Evolutionary conservation across 208 protist species (phyloP).

Genomic region (Tritrichomonas foetus): DNA sequence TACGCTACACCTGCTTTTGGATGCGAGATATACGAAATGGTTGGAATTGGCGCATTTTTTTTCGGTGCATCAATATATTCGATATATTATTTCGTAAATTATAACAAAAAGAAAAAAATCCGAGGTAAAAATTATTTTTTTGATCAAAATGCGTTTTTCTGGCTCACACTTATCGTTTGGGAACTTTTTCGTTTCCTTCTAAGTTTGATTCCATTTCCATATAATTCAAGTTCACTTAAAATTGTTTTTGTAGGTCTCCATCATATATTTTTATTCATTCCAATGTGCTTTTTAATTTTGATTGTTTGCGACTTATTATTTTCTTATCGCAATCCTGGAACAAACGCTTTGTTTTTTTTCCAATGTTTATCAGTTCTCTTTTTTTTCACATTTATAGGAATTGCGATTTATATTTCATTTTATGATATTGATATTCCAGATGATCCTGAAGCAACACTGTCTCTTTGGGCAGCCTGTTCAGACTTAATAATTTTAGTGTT

Average conservation of each 20-base stretch:
- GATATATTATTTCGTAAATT: background rate
- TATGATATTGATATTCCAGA: no score
- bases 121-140: background rate
- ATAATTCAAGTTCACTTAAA: no score
- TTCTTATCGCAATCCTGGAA: background rate
- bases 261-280: background rate
- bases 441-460: background rate
- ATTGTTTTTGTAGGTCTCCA: background rate
- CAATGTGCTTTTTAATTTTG: background rate
- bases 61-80: background rate
- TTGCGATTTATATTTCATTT: background rate
- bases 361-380: background rate
- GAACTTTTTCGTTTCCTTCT: conserved; percentile 9
- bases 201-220: no score
- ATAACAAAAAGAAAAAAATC: background rate
- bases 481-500: background rate
- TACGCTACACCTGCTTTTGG: background rate
- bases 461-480: background rate
- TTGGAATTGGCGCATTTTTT: background rate
- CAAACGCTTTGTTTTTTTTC: background rate
- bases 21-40: background rate
- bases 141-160: background rate
- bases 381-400: background rate
- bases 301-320: background rate
- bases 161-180: background rate